Conservation (phyloP, 2,329 filamentous ascomycete species). For the Alternaria sp. region DNA sequence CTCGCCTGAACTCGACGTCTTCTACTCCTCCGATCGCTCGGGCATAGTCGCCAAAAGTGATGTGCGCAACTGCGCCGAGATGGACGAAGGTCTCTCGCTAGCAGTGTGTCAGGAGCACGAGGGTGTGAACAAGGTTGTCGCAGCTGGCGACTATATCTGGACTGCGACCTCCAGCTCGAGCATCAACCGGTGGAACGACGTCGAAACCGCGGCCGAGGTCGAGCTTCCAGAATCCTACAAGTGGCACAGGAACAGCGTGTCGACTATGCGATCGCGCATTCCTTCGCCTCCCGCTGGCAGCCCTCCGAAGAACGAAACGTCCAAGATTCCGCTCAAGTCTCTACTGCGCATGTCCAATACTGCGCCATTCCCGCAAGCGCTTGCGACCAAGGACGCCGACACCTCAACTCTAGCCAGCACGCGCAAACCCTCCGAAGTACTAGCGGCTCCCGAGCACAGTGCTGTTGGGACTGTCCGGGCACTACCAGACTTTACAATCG, state of each 20-base stretch:
- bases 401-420: slow-evolving; percentile 57
- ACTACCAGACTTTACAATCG: slow-evolving; percentile 67
- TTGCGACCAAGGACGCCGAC: slow-evolving; percentile 62
- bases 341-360: slow-evolving; percentile 85
- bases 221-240: slow-evolving; percentile 59
- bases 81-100: slow-evolving; percentile 87
- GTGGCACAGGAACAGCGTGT: slow-evolving; percentile 61
- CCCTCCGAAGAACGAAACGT: slow-evolving; percentile 43
- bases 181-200: slow-evolving; percentile 88
- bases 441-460: slow-evolving; percentile 51
- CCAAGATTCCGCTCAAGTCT: slow-evolving; percentile 77
- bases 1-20: slow-evolving; percentile 81
- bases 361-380: slow-evolving; percentile 70
- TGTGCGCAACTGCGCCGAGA: slow-evolving; percentile 73
- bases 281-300: slow-evolving; percentile 47
- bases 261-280: slow-evolving; percentile 51
- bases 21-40: slow-evolving; percentile 93
- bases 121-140: slow-evolving; percentile 70
- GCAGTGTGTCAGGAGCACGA: slow-evolving; percentile 93
- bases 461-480: slow-evolving; percentile 47
- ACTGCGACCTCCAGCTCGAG: slow-evolving; percentile 88
- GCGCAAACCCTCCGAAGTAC: slow-evolving; percentile 64
- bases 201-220: slow-evolving; percentile 78
- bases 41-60: slow-evolving; percentile 97
- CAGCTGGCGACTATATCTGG: slow-evolving; percentile 80